Base-by-base conservation (phyloP, 139 green algal species). In the Coccomyxa sp. region DNA sequence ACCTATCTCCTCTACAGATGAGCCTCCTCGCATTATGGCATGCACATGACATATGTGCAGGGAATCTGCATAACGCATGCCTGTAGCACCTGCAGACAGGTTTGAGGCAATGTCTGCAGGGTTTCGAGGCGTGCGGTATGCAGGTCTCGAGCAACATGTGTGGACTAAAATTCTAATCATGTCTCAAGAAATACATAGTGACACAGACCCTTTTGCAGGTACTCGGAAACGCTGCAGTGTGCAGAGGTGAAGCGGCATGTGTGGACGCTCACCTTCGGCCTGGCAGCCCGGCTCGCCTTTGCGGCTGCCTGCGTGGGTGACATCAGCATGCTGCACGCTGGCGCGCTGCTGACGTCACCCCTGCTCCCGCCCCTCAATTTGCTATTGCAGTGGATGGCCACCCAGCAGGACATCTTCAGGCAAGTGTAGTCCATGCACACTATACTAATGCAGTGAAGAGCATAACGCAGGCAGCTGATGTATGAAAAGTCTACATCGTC, bases 341-440 rank as follows among this genome's bases (percentile, higher is more conserved):
- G 75, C 35, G 34, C 27, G 39, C 33, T 34, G 70, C 35, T 40
- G 39, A n/a, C 39, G 36, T 77, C 35, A 38, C 78, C 70, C 7
- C 36, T 79, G 34, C 71, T 85, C 10, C 70, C 75, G 31, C 39
- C 76, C 14, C 38, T 82, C 16, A 34, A 74, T 35, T 37, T 85
- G n/a, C 55, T 81, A 40, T 71, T 85, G 71, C 75, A 79, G 71
- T 85, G 81, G 81, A 35, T 74, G 31, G 58, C 71, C 22, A 39
- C 18, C 54, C 44, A 85, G 6, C 81, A 76, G 12, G 54, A 79
- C 31, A 36, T 74, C 31, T 44, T 44, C 38, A 31, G 40, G 71
- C 74, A 35, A 40, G 31, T 68, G 9, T 7, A 40, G 0, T 38
- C 14, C 70, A 27, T 75, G 8, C 35, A 54, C 70, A 54, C 33